phyloP scores from a whole-genome alignment of 2,329 filamentous ascomycete genomes.

The Xylaria multiplex region DNA sequence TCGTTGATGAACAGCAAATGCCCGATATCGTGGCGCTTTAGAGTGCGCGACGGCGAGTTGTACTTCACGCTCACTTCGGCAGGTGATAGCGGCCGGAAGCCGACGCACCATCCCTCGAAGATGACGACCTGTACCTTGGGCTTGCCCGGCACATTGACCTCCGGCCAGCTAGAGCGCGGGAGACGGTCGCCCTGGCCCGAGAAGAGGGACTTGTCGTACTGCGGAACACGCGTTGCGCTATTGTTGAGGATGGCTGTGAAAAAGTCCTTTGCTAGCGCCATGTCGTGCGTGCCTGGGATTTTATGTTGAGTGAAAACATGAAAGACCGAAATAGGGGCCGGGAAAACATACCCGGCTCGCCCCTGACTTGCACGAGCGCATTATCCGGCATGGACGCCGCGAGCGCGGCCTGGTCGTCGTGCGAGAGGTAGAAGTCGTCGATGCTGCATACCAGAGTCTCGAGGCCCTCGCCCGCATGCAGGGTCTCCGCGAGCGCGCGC shows the following conservation, averaged over 20 bases:
- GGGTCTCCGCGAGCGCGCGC: constrained; percentile 68
- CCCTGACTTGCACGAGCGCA: constrained; percentile 80
- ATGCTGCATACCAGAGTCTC: constrained; percentile 80
- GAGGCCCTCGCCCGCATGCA: constrained; percentile 66
- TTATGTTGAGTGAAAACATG: background rate
- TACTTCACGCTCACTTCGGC: constrained; percentile 63
- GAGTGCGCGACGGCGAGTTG: constrained; percentile 61
- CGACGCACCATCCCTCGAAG: constrained; percentile 92
- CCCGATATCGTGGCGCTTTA: constrained; percentile 59
- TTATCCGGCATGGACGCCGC: constrained; percentile 74
- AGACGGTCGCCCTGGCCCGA: constrained; percentile 80
- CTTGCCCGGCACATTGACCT: constrained; percentile 63
- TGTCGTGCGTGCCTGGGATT: constrained; percentile 71
- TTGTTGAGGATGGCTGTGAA: constrained; percentile 68
- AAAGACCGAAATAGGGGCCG: background rate
- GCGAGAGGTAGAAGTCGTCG: constrained; percentile 88
- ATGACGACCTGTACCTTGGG: constrained; percentile 72
- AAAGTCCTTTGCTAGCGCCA: constrained; percentile 69
- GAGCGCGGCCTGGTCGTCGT: constrained; percentile 72
- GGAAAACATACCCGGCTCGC: constrained; percentile 74
- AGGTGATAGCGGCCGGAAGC: constrained; percentile 73
- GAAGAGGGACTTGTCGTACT: constrained; percentile 86
- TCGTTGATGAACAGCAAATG: constrained; percentile 64
- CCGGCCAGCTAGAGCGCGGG: constrained; percentile 69
- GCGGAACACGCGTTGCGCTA: constrained; percentile 68